Evolutionary conservation across 805 yeast species (phyloP).

Genomic region (Suhomyces xylopsoci): DNA sequence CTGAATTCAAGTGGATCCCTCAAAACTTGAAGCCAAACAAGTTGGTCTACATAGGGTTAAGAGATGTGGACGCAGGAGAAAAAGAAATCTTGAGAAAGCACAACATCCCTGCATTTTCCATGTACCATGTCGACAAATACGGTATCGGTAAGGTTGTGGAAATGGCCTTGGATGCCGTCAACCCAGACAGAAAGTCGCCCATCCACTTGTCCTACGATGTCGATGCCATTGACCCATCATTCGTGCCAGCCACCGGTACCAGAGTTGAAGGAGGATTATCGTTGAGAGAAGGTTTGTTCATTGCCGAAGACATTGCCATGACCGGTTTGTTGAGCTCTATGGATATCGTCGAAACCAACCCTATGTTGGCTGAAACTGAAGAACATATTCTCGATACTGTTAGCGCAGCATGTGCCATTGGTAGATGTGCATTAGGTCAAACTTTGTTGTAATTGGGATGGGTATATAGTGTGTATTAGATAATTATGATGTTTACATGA

Average conservation of each 20-base stretch:
- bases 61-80: constrained; percentile 91
- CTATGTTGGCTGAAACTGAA: constrained; percentile 77
- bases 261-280: constrained; percentile 96
- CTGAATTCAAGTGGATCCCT: constrained; percentile 79
- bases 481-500: neutral
- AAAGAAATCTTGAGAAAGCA: constrained; percentile 66
- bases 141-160: constrained; percentile 91
- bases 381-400: constrained; percentile 79
- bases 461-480: neutral
- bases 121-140: constrained; percentile 93
- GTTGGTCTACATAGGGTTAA: constrained; percentile 88
- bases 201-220: constrained; percentile 92
- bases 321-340: constrained; percentile 84
- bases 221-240: constrained; percentile 93
- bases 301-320: constrained; percentile 89
- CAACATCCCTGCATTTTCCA: constrained; percentile 80
- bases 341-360: constrained; percentile 93
- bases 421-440: constrained; percentile 93
- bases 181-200: constrained; percentile 67
- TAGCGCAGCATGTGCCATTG: constrained; percentile 84
- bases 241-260: constrained; percentile 96
- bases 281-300: constrained; percentile 87
- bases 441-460: constrained; percentile 52
- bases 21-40: constrained; percentile 60
- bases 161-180: constrained; percentile 79